Conservation (phyloP, 2,329 filamentous ascomycete genomes). For the Paracoccidioides lutzii region DNA sequence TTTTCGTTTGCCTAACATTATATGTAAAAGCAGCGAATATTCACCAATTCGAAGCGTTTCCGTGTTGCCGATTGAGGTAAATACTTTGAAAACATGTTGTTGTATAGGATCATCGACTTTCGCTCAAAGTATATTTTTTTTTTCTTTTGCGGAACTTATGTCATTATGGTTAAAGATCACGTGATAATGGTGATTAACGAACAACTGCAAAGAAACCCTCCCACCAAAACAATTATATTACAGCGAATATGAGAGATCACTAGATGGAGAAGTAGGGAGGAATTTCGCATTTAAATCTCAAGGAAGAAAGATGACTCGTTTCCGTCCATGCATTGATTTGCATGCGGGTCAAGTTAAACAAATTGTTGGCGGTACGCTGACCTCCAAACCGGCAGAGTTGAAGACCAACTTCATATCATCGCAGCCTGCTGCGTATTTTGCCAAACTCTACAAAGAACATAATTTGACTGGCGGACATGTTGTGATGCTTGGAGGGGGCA, state of each 20-base stretch:
- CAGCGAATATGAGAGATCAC: background rate
- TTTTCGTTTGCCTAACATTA: constrained; percentile 38
- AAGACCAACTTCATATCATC: constrained; percentile 89
- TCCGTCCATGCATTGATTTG: constrained; percentile 91
- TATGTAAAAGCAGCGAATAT: background rate
- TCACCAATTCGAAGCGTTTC: background rate
- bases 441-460: constrained; percentile 65
- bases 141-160: background rate
- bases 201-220: background rate
- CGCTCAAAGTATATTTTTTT: background rate
- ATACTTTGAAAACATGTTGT: background rate
- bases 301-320: constrained; percentile 61
- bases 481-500: constrained; percentile 88
- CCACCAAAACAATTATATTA: background rate
- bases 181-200: background rate
- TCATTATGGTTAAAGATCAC: background rate
- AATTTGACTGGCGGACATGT: constrained; percentile 71
- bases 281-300: background rate
- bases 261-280: background rate
- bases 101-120: background rate
- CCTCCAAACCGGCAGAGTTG: constrained; percentile 50
- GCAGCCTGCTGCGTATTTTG: constrained; percentile 69
- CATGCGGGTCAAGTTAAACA: constrained; percentile 98
- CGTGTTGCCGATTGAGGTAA: background rate
- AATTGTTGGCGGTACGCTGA: constrained; percentile 89